Evolutionary conservation across 2,329 filamentous ascomycete genomes (phyloP), one percentile per base, ranked within the genome.

Genomic region (Rutstroemia sp.): DNA sequence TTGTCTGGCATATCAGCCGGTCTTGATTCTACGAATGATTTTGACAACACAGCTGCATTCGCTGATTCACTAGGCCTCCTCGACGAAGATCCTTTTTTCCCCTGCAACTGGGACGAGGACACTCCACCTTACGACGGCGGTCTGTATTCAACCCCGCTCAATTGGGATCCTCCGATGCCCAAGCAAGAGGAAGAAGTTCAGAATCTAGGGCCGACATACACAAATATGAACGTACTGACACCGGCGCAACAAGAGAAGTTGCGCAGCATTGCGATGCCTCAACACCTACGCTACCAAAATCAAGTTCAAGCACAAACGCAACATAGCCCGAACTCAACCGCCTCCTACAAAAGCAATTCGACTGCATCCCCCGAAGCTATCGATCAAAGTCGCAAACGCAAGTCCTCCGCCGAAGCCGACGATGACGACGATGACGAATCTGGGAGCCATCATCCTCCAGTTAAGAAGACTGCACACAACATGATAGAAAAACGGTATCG

Each of bases 401-500:
- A 90, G 73, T 81, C 83, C 0, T 84, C 84, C 0, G 80, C 82
- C n/a, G 67, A 71, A 44, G 72, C 72, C 14, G 77, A 79, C 5
- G 78, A 83, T 21, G 76, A 82, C 3, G 79, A 82, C n/a, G 81
- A 83, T 49, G 82, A 86, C 12, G 77, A 82, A 47, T 73, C 79
- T 30, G 71, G 81, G 51, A 79, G 79, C 63, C 80, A 76, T 64
- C 84, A 79, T 67, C 79, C 69, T 51, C 79, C 74, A 25, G 76
- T 76, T 58, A 96, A 96, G 78, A 96, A 96, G 79, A 95, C 92
- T 34, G 91, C 92, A 2, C 92, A 97, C 73, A 97, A 96, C 72
- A 94, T 97, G 80, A 96, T 97, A 61, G 92, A 97, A 74, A 97
- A 96, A 78, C 79, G 92, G 63, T 97, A 97, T 72, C 86, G 92